Base-by-base conservation (phyloP, 306 rosid genomes). In the Cyclanthera cordifolia region DNA sequence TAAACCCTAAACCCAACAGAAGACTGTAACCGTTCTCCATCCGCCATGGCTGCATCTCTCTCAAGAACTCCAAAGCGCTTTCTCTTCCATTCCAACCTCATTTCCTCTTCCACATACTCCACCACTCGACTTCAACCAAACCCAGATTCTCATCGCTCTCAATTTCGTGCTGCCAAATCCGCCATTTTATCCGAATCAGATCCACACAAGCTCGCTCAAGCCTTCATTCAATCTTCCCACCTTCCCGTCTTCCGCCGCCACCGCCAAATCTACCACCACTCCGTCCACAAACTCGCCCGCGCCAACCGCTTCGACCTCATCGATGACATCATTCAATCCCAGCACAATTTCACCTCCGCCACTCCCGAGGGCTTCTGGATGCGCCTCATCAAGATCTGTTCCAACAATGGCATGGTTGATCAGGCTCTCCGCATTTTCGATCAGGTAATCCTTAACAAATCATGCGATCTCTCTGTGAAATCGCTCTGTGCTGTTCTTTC, bases 331-430 rank as follows among this genome's bases (percentile, higher is more conserved):
- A 24, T 73, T 17, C 70, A 73, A 34, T 9, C 71, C 41, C 76
- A 73, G 10, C 25, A 41, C 25, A 43, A 53, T 12, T 55, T 46
- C 14, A 71, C 70, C 15, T 14, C 71, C 43, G 21, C 21, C 27
- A 61, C 8, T 3, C 50, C 76, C 16, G 71, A 73, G 39, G 76
- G 76, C 41, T 73, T 73, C 63, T 73, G 60, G 61, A 73, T 61
- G 45, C 76, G 76, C 61, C 76, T 73, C 45, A 60, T 73, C 54
- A 73, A 23, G 70, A 71, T 73, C 41, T 73, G 61, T 51, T 73
- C 76, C 30, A 32, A 24, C 32, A 51, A 61, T 34, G 61, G 71
- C 39, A 60, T 73, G 76, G 50, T 61, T 11, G 71, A 61, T 25
- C 76, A 73, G 48, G 71, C 71, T 7, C 17, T 32, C 15, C 23